phyloP scores from a whole-genome alignment of 805 yeast genomes.

The Yarrowia sp. region DNA sequence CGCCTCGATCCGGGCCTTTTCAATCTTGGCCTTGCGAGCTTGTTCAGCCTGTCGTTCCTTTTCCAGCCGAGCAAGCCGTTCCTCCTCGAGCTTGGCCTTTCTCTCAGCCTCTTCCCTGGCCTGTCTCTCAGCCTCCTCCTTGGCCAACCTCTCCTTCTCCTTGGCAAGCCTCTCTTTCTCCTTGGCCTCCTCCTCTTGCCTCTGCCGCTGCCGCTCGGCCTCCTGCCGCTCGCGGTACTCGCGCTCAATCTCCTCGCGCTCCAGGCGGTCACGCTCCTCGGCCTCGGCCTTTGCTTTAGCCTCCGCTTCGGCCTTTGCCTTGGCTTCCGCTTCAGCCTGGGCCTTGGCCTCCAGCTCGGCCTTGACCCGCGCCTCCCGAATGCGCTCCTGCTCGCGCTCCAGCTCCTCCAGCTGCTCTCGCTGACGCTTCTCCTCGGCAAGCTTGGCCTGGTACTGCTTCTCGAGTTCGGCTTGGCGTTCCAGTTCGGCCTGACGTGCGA shows the following conservation, averaged over 20 bases:
- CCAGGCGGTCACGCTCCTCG: constrained; percentile 4
- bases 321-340: background rate
- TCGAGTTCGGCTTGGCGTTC: constrained; percentile 31
- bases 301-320: background rate
- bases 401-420: no score
- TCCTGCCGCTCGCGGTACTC: constrained; percentile 11
- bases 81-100: background rate
- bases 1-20: constrained; percentile 4
- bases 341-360: constrained; percentile 4
- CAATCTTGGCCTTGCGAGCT: constrained; percentile 12
- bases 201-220: background rate
- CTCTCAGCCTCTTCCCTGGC: constrained; percentile 16
- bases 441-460: constrained; percentile 5
- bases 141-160: constrained; percentile 4
- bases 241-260: constrained; percentile 1
- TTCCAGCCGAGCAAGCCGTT: background rate
- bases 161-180: constrained; percentile 2
- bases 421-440: constrained; percentile 8
- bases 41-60: constrained; percentile 4
- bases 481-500: constrained; percentile 39
- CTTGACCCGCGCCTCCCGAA: constrained; percentile 14
- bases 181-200: background rate
- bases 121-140: background rate
- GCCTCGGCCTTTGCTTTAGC: background rate
- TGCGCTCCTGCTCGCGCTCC: constrained; percentile 41